phyloP scores from a whole-genome alignment of 208 protist genomes.

The Acanthamoeba sp. region DNA sequence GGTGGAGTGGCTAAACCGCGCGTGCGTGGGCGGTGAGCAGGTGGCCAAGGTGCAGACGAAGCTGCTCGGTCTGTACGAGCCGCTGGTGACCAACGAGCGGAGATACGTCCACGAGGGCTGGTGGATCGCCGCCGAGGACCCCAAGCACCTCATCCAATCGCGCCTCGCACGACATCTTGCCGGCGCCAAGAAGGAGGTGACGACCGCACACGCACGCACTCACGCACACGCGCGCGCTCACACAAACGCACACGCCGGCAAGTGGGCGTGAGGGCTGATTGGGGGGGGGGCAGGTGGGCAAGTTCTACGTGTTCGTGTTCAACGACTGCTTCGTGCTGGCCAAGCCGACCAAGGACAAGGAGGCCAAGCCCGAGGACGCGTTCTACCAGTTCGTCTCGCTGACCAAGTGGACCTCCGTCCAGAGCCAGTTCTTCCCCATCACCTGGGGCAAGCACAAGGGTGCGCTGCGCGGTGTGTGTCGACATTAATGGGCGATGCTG shows the following conservation, averaged over 20 bases:
- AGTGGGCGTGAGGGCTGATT: too few species aligned
- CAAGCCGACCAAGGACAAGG: constrained; percentile 25
- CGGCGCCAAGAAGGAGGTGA: not conserved
- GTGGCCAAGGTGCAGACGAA: constrained; percentile 34
- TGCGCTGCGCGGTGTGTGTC: not conserved
- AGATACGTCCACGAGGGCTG: constrained; percentile 29
- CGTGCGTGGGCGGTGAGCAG: not conserved
- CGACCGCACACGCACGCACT: not conserved
- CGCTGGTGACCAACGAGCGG: constrained; percentile 16
- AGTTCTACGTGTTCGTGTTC: constrained; percentile 44
- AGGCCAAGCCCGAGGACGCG: not conserved
- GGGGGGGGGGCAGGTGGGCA: too few species aligned
- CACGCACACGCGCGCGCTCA: not conserved
- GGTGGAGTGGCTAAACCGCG: not conserved
- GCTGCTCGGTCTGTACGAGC: constrained; percentile 22
- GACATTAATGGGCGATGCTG: too few species aligned
- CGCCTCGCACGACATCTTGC: constrained; percentile 3
- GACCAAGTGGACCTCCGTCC: constrained; percentile 24
- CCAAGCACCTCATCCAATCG: constrained; percentile 18
- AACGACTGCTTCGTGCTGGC: constrained; percentile 53
- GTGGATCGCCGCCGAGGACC: constrained; percentile 32
- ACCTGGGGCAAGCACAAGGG: constrained; percentile 31
- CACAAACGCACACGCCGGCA: not conserved
- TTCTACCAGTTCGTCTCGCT: constrained; percentile 44
- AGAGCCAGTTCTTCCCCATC: constrained; percentile 45